Percentiles rank a stretch among this genome's conserved stretches.
These are phyloP conservation scores for Komagataella pseudopastoris DNA, from an alignment of 805 yeast genomes.

Conservation along the genomic window DNA sequence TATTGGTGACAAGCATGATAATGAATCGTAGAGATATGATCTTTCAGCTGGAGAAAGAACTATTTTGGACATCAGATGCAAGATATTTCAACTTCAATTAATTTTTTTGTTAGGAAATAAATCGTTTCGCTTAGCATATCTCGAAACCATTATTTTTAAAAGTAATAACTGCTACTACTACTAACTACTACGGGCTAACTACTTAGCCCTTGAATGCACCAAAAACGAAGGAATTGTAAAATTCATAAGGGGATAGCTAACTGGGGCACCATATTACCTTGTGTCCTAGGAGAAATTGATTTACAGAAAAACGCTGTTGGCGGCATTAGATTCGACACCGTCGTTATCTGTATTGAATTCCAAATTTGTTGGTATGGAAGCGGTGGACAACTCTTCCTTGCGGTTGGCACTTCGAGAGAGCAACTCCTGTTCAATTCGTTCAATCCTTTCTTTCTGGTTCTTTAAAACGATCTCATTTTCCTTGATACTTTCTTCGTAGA, in stretches of 20 bases:
- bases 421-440: constrained; percentile 32
- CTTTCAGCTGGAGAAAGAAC: constrained; percentile 65
- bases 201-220: not conserved
- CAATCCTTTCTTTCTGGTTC: constrained; percentile 34
- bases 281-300: not conserved
- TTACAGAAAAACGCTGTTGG: constrained; percentile 18
- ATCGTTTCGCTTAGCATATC: no score
- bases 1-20: constrained; percentile 41
- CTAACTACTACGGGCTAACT: not conserved
- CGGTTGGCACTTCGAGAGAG: constrained; percentile 21
- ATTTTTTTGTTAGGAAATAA: no score
- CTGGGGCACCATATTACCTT: not conserved
- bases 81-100: no score
- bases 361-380: not conserved
- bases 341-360: constrained; percentile 22
- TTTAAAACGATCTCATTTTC: constrained; percentile 44
- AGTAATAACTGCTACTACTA: no score
- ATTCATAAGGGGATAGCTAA: not conserved
- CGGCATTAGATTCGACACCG: constrained; percentile 19
- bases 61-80: constrained; percentile 22
- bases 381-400: not conserved
- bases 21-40: constrained; percentile 63
- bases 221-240: not conserved
- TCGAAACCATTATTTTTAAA: no score
- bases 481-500: constrained; percentile 38